Evolutionary conservation across 345 rosid species (phyloP).

Genomic region (Odontarrhena argentea): DNA sequence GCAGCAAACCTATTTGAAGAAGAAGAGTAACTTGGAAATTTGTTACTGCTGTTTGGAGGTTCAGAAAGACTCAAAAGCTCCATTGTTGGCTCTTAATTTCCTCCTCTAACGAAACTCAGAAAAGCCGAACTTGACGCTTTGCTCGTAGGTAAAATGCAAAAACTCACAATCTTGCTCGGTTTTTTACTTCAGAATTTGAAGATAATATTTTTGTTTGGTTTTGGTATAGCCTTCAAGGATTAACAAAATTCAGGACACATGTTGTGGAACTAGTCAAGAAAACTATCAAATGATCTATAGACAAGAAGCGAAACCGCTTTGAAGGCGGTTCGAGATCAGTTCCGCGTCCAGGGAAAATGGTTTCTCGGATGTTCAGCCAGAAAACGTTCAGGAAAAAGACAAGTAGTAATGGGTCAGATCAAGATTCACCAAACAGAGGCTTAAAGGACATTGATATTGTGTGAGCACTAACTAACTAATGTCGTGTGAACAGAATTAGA

Average conservation of each 20-base stretch:
- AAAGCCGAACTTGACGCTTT: conserved; percentile 89
- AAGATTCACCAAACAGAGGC: conserved; percentile 44
- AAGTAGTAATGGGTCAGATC: conserved; percentile 55
- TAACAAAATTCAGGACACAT: conserved; percentile 71
- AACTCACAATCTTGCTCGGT: neutral
- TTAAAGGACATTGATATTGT: conserved; percentile 47
- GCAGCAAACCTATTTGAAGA: conserved; percentile 66
- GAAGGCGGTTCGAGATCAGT: conserved; percentile 39
- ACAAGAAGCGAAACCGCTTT: conserved; percentile 49
- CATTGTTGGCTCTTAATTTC: conserved; percentile 50
- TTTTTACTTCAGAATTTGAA: neutral
- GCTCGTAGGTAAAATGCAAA: conserved; percentile 72
- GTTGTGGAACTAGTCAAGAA: conserved; percentile 55
- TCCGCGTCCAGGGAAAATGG: conserved; percentile 57
- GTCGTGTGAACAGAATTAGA: conserved; percentile 22
- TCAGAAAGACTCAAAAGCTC: conserved; percentile 57
- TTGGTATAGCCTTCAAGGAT: conserved; percentile 67
- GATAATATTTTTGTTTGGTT: conserved; percentile 2
- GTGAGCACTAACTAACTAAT: conserved; percentile 35
- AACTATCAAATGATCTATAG: conserved; percentile 63
- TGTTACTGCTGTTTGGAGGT: conserved; percentile 69
- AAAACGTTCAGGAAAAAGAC: conserved; percentile 60
- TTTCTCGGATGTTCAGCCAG: conserved; percentile 59
- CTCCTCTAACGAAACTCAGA: conserved; percentile 69
- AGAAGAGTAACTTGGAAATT: conserved; percentile 76